phyloP scores from a whole-genome alignment of 225 moss, liverwort and hornwort species.

The Anthoceros angustus region DNA sequence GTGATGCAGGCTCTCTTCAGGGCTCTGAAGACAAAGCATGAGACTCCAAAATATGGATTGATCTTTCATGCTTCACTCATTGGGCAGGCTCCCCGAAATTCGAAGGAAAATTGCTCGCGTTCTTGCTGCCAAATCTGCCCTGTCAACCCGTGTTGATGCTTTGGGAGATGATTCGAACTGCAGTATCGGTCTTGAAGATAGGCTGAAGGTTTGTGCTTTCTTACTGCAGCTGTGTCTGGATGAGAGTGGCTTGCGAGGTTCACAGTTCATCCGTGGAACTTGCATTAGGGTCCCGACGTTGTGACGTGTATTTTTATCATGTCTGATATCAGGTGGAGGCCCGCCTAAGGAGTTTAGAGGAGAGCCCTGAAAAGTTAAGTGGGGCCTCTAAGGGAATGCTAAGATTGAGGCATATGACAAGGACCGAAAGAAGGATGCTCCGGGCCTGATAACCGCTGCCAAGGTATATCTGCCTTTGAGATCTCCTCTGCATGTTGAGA shows the following conservation, averaged over 20 bases:
- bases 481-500: neutral
- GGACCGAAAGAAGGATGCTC: constrained; percentile 41
- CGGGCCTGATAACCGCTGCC: constrained; percentile 33
- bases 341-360: constrained; percentile 66
- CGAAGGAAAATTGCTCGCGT: constrained; percentile 77
- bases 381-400: constrained; percentile 33
- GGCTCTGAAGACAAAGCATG: constrained; percentile 82
- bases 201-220: constrained; percentile 22
- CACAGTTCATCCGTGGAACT: neutral
- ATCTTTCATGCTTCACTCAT: constrained; percentile 83
- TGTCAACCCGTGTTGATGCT: constrained; percentile 65
- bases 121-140: constrained; percentile 68
- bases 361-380: constrained; percentile 31
- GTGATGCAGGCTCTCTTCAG: constrained; percentile 49
- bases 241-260: neutral
- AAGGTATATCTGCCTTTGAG: constrained; percentile 15
- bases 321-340: constrained; percentile 45
- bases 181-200: constrained; percentile 57
- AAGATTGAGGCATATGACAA: constrained; percentile 57
- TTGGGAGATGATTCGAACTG: constrained; percentile 47
- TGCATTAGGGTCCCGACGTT: neutral
- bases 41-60: constrained; percentile 86
- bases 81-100: constrained; percentile 79
- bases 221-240: neutral
- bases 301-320: too few species aligned